phyloP scores from a whole-genome alignment of 306 rosid genomes.

The Cucumis cinereus region DNA sequence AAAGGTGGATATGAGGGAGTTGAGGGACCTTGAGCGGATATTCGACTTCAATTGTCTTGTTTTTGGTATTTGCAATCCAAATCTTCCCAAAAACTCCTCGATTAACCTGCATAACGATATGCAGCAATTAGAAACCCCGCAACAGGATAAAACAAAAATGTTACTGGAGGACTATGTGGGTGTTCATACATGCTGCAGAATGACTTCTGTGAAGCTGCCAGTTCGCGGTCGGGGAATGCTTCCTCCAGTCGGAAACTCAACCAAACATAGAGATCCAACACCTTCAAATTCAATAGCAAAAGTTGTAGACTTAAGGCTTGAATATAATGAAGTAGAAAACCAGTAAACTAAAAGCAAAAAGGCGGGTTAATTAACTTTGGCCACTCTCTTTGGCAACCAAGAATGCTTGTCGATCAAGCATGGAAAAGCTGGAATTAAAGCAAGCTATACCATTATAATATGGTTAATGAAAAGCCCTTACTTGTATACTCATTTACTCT shows the following conservation, averaged over 20 bases:
- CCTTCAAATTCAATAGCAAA: constrained; percentile 43
- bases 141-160: not conserved
- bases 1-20: not conserved
- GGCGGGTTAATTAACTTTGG: not conserved
- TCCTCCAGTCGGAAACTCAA: constrained; percentile 82
- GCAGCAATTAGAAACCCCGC: not conserved
- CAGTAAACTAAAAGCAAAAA: not conserved
- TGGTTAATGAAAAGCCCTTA: not conserved
- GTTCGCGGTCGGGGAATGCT: constrained; percentile 73
- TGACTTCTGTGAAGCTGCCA: constrained; percentile 67
- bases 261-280: constrained; percentile 91
- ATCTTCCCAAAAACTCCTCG: constrained; percentile 72
- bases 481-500: not conserved
- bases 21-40: constrained; percentile 17
- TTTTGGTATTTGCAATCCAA: constrained; percentile 59
- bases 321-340: not conserved
- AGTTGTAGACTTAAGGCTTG: constrained; percentile 1
- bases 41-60: constrained; percentile 20
- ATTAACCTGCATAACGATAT: constrained; percentile 47
- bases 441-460: not conserved
- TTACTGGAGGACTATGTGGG: not conserved
- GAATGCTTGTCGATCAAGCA: not conserved
- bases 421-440: not conserved
- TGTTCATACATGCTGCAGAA: constrained; percentile 69
- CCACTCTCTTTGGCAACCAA: not conserved